Evolutionary conservation across 257 asterid species (phyloP), one percentile per base, ranked within the genome.

Genomic region (Knoxia roxburghii): DNA sequence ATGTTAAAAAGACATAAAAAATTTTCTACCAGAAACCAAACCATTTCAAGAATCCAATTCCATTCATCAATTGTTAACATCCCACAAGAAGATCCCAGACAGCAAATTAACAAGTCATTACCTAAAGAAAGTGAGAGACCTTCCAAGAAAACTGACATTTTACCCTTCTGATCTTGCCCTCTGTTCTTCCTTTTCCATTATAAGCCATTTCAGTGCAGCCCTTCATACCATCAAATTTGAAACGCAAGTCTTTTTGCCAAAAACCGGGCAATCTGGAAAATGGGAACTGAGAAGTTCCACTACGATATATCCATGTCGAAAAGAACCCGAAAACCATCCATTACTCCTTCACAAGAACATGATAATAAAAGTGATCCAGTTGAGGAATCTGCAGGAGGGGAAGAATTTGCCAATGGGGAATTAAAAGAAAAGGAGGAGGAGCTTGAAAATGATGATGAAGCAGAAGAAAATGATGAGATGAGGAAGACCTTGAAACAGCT

Each of bases 261-360:
- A n/a, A n/a, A n/a, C n/a, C n/a, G n/a, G n/a, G n/a, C n/a, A n/a
- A n/a, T n/a, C 30, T 2, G n/a, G 52, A 5, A 40, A 62, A 71
- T 71, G 75, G 75, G 65, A 53, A 71, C 64, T 52, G 75, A 71
- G 20, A 72, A 72, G 46, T 33, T 55, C 14, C 79, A 53, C 63
- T 79, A 82, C 72, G 81, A 86, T 70, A 77, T 86, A 74, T 70
- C 83, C 78, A 84, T 80, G 90, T 84, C 90, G 17, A 84, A 69
- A 69, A 80, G 94, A 81, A 86, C 94, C 27, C 76, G 90, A 63
- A 84, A 74, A 70, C 77, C 85, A 21, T 27, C 59, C 51, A 10
- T 20, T 4, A 69, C 60, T 71, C 70, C 62, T 69, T 49, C 51
- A 14, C 61, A 59, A 53, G 67, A 67, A 52, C 60, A 76, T 1